A percentile compares a stretch with the other conserved stretches of the same genome.
Evolutionary conservation across 129 eudicot species (phyloP).

Genomic region (Helianthus annuus): HanXRQr2.0-SUNRISE NC_035447.2:33863801-33864300

Average conservation of each 20-base stretch:
- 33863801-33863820: not conserved
- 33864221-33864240: too few species aligned
- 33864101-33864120: constrained; percentile 11
- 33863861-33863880: constrained; percentile 13
- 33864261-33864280: too few species aligned
- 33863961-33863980: constrained; percentile 9
- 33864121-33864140: not conserved
- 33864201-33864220: too few species aligned
- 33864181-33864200: not conserved
- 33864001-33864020: not conserved
- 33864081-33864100: not conserved
- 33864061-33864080: constrained; percentile 4
- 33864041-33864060: constrained; percentile 5
- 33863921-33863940: constrained; percentile 7
- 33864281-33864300: too few species aligned
- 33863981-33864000: constrained; percentile 3
- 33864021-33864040: constrained; percentile 9
- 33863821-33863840: constrained; percentile 23
- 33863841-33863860: constrained; percentile 18
- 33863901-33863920: constrained; percentile 24
- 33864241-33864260: too few species aligned
- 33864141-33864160: not conserved
- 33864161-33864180: not conserved
- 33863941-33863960: constrained; percentile 8
- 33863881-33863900: constrained; percentile 12